Evolutionary conservation across 148 eudicot species (phyloP).

Genomic region (Pouteria glomerata): DNA sequence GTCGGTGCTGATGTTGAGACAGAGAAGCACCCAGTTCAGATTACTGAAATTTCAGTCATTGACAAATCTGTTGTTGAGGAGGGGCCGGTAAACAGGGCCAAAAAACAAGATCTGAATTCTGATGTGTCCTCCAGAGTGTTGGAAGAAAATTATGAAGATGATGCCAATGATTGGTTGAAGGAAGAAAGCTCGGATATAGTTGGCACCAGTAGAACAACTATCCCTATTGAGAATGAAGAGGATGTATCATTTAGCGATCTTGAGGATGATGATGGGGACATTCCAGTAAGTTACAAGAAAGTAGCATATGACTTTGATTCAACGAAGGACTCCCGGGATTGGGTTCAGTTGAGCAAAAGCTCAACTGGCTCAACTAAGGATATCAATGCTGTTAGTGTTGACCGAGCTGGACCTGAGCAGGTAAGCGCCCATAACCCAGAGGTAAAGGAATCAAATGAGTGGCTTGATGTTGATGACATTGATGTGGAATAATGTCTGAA

Average conservation of each 20-base stretch:
- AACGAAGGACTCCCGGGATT: slow-evolving; percentile 44
- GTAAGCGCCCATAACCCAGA: slow-evolving; percentile 30
- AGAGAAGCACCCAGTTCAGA: slow-evolving; percentile 45
- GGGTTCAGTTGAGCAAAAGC: slow-evolving; percentile 44
- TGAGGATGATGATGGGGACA: slow-evolving; percentile 79
- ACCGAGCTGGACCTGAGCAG: slow-evolving; percentile 21
- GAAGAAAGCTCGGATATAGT: slow-evolving; percentile 58
- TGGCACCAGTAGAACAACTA: slow-evolving; percentile 31
- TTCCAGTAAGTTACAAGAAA: slow-evolving; percentile 44
- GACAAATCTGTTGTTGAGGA: slow-evolving; percentile 65
- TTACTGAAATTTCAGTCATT: slow-evolving; percentile 43
- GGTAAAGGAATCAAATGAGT: slow-evolving; percentile 50
- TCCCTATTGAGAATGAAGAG: slow-evolving; percentile 56
- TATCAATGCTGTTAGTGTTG: slow-evolving; percentile 16
- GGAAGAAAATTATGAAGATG: slow-evolving; percentile 57
- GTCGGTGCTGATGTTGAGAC: slow-evolving; percentile 30
- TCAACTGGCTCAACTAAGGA: slow-evolving; percentile 26
- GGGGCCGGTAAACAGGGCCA: slow-evolving; percentile 20
- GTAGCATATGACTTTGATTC: slow-evolving; percentile 32
- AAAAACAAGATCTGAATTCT: slow-evolving; percentile 17
- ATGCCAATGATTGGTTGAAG: slow-evolving; percentile 85
- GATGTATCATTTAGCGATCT: slow-evolving; percentile 97
- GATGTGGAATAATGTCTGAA: slow-evolving; percentile 36
- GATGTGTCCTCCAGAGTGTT: slow-evolving; percentile 24
- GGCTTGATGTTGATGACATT: slow-evolving; percentile 57